These are phyloP conservation scores for Xerocomus potaroensis DNA, from an alignment of 768 basidiomycete genomes.

Conservation along the genomic window DNA sequence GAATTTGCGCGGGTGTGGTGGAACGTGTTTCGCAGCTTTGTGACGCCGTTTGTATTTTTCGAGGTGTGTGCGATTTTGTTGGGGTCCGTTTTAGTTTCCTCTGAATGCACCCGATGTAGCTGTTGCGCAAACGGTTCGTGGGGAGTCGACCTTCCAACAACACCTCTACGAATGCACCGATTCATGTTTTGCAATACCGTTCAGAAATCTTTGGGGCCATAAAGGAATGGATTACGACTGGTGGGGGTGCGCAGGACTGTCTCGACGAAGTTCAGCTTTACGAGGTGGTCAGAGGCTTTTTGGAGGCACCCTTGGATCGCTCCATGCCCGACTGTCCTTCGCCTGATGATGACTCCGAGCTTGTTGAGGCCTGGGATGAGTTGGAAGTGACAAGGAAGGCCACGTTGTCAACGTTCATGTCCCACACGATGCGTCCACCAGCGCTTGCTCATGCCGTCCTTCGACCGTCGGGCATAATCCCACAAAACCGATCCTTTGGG, in stretches of 20 bases:
- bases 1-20: slow-evolving; percentile 82
- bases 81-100: not conserved
- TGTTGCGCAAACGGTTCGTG: slow-evolving; percentile 71
- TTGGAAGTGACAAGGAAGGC: slow-evolving; percentile 41
- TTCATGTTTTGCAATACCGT: slow-evolving; percentile 49
- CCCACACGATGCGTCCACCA: slow-evolving; percentile 60
- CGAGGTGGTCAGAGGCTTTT: slow-evolving; percentile 54
- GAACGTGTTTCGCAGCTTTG: slow-evolving; percentile 77
- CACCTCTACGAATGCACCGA: slow-evolving; percentile 39
- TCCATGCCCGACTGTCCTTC: slow-evolving; percentile 36
- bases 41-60: slow-evolving; percentile 78
- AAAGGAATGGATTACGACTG: slow-evolving; percentile 66
- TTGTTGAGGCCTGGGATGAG: slow-evolving; percentile 44
- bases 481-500: slow-evolving; percentile 26
- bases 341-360: slow-evolving; percentile 37
- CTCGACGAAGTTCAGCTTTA: slow-evolving; percentile 68
- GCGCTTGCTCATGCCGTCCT: slow-evolving; percentile 26
- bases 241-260: slow-evolving; percentile 75
- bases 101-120: slow-evolving; percentile 36
- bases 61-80: slow-evolving; percentile 50
- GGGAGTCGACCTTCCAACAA: slow-evolving; percentile 42
- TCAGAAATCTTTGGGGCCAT: slow-evolving; percentile 61
- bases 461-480: slow-evolving; percentile 10
- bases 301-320: slow-evolving; percentile 53
- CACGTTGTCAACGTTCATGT: slow-evolving; percentile 44